These are phyloP conservation scores for Colletotrichum kahawae DNA, from an alignment of 2,329 filamentous ascomycete species.

Conservation along the genomic window DNA sequence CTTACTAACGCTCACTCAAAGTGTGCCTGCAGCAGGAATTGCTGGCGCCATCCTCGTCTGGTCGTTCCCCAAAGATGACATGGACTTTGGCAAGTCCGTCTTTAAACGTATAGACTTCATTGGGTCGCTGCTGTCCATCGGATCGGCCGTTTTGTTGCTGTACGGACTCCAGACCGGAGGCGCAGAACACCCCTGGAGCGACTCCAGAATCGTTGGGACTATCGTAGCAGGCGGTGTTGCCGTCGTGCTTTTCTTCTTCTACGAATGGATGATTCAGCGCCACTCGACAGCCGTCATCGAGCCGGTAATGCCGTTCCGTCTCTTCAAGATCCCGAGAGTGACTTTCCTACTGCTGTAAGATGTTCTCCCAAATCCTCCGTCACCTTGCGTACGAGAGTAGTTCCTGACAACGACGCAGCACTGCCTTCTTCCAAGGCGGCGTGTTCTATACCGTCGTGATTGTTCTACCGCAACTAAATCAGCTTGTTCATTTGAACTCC, in stretches of 20 bases:
- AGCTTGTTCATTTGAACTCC: background rate
- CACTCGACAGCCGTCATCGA: background rate
- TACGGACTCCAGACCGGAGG: background rate
- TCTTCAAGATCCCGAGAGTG: background rate
- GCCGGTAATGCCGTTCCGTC: background rate
- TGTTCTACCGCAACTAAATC: background rate
- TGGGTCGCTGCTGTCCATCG: background rate
- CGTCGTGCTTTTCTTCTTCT: background rate
- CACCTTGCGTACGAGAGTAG: too few species aligned
- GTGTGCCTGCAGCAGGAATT: background rate
- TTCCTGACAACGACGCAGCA: background rate
- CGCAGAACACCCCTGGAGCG: background rate
- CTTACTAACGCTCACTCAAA: background rate
- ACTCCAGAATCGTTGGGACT: background rate
- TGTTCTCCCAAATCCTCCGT: background rate
- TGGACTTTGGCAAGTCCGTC: background rate
- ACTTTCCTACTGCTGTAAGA: background rate
- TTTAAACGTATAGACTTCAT: background rate
- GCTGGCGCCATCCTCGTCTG: background rate
- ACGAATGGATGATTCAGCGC: background rate
- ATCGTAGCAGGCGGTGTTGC: background rate
- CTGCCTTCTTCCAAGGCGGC: background rate
- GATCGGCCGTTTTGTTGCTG: background rate
- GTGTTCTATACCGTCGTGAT: background rate
- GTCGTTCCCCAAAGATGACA: background rate